Conservation (phyloP, 257 asterid species). For the Nicotiana otophora region DNA sequence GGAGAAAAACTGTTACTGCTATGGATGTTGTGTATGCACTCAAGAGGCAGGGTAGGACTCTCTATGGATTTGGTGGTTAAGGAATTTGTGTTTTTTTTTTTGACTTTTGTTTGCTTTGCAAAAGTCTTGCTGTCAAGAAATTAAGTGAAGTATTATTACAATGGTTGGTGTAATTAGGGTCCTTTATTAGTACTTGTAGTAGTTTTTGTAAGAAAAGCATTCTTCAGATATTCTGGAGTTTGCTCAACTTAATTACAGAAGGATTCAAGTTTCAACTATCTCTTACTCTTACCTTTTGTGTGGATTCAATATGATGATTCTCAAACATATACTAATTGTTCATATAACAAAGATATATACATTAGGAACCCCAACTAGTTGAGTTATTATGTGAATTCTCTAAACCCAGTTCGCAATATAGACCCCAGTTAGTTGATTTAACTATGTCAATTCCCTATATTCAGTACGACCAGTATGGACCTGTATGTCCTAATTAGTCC, state of each 20-base stretch:
- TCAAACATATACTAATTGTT: neutral
- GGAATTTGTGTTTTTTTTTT: neutral
- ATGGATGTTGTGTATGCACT: neutral
- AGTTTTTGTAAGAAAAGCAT: neutral
- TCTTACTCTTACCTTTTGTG: neutral
- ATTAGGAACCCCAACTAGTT: neutral
- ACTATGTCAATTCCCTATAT: too few species aligned
- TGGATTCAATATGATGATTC: neutral
- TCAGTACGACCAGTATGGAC: too few species aligned
- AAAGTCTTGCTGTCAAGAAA: conserved; percentile 1
- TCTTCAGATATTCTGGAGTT: neutral
- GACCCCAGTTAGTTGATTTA: too few species aligned
- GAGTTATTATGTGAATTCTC: too few species aligned
- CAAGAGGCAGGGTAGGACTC: neutral
- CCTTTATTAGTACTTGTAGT: neutral
- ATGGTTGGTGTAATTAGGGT: neutral
- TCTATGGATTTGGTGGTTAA: neutral
- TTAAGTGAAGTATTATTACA: neutral
- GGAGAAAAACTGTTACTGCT: neutral
- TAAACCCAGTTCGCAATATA: too few species aligned
- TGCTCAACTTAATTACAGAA: neutral
- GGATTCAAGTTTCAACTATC: neutral
- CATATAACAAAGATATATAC: neutral
- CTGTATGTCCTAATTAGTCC: too few species aligned
- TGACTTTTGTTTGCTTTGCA: neutral